Conservation (phyloP, 257 asterid genomes). For the Eucommia ulmoides region DNA sequence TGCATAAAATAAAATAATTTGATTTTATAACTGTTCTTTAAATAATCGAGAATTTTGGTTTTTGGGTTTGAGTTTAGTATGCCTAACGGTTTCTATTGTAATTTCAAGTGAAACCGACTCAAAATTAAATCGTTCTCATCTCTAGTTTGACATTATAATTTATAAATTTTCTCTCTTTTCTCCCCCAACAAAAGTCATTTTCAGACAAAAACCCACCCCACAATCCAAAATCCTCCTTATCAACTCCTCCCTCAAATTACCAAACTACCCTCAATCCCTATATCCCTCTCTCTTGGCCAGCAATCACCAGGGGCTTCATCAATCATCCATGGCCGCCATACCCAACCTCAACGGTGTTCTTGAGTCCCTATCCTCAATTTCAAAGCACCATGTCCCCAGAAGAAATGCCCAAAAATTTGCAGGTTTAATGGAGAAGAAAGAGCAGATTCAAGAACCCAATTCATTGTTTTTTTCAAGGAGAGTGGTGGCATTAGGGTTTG, state of each 20-base stretch:
- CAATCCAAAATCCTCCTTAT: no score
- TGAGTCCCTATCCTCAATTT: conserved; percentile 9
- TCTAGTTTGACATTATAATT: no score
- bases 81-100: no score
- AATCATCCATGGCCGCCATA: conserved; percentile 5
- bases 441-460: conserved; percentile 10
- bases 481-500: background rate
- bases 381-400: background rate
- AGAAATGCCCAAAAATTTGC: background rate
- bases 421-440: background rate
- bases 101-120: no score
- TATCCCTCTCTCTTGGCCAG: background rate
- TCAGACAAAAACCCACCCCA: no score
- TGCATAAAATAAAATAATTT: no score
- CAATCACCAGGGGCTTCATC: background rate
- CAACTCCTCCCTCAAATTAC: background rate
- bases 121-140: no score
- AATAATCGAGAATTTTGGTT: no score
- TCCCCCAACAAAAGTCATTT: no score
- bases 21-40: no score
- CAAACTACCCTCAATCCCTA: background rate
- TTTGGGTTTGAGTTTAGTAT: no score
- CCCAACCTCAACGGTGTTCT: conserved; percentile 5
- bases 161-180: no score
- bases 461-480: conserved; percentile 2